Percentiles rank a stretch among this genome's conserved stretches.
Evolutionary conservation across 495 filamentous ascomycete species (phyloP).

Genomic region (Tuber brumale): DNA sequence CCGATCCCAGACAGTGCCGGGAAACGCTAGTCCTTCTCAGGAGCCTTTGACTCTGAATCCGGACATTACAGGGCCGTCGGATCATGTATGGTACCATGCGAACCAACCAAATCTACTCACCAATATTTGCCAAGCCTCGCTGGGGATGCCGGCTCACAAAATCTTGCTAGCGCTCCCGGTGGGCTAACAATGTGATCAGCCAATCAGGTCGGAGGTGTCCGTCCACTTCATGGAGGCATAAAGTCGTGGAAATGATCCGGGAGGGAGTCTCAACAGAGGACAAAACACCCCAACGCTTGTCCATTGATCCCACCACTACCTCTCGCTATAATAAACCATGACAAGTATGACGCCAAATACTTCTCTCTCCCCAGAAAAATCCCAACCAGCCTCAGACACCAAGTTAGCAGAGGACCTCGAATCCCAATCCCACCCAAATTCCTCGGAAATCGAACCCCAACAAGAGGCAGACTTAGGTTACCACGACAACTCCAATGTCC

Average conservation of each 20-base stretch:
- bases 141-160: too few species aligned
- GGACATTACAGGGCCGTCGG: too few species aligned
- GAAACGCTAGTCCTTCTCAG: too few species aligned
- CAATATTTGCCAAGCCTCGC: too few species aligned
- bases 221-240: background rate
- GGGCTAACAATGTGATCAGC: background rate
- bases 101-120: too few species aligned
- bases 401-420: background rate
- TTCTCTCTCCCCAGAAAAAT: background rate
- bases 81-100: too few species aligned
- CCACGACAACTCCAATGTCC: slow-evolving; percentile 42
- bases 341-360: background rate
- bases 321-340: background rate
- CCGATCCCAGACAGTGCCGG: too few species aligned
- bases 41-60: too few species aligned
- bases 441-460: background rate
- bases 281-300: background rate
- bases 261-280: background rate
- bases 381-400: background rate
- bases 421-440: background rate
- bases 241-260: background rate
- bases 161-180: background rate
- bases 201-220: background rate
- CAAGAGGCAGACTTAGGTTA: background rate
- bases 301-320: background rate